Evolutionary conservation across 768 basidiomycete genomes (phyloP).

Genomic region (Kwoniella dejecticola): DNA sequence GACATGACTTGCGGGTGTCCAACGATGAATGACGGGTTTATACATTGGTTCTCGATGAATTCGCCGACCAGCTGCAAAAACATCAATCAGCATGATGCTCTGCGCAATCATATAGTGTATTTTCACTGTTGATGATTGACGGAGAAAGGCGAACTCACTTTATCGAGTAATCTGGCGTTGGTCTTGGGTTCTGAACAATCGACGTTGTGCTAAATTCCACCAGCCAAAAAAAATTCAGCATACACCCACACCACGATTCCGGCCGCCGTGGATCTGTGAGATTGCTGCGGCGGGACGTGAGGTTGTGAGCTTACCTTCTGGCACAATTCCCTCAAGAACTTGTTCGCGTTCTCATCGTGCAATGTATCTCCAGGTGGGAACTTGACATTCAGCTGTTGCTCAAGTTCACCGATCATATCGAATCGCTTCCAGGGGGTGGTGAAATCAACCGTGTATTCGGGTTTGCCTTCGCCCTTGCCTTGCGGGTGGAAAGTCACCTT

Average conservation of each 20-base stretch:
- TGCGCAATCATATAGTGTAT: too few species aligned
- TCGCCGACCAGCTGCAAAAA: constrained; percentile 85
- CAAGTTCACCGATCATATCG: constrained; percentile 95
- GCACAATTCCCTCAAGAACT: constrained; percentile 81
- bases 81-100: not conserved
- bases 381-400: constrained; percentile 85
- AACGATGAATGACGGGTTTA: constrained; percentile 95
- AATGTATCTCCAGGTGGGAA: constrained; percentile 92
- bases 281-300: not conserved
- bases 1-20: constrained; percentile 99
- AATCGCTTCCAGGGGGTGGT: constrained; percentile 94
- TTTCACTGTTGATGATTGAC: too few species aligned
- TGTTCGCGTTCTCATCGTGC: constrained; percentile 82
- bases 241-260: not conserved
- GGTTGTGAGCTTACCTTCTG: constrained; percentile 65
- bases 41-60: constrained; percentile 94
- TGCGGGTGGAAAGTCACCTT: constrained; percentile 87
- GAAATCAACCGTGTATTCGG: constrained; percentile 78
- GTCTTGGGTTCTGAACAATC: constrained; percentile 96
- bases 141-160: constrained; percentile 60
- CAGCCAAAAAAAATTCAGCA: not conserved
- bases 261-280: too few species aligned
- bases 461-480: constrained; percentile 70
- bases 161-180: constrained; percentile 91
- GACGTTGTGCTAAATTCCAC: constrained; percentile 73